Evolutionary conservation across 331 rosid species (phyloP), one percentile per base, ranked within the genome.

Genomic region (Saraca asoca): DNA sequence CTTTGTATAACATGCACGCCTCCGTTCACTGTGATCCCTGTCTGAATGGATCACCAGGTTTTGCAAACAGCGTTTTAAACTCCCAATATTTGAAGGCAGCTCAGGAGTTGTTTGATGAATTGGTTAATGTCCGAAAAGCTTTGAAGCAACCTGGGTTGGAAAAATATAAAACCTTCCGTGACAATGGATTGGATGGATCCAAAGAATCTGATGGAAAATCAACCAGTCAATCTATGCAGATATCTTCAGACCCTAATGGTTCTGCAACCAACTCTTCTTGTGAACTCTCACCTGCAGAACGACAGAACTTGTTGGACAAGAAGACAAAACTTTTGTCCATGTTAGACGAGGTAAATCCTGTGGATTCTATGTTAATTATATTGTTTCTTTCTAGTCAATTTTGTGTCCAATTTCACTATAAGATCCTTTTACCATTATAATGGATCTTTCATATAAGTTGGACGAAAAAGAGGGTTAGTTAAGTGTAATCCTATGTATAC

Each of bases 91-190:
- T 93, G 54, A 85, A 80, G 80, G 90, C 91, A 38, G 84, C 87
- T 10, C 96, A 88, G 72, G 87, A 83, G 45, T 77, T 93, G 77
- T 97, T 93, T 49, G 92, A 87, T 64, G 97, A 93, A 75, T 71
- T 84, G 64, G 97, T 86, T 56, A 93, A 78, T 78, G 82, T 87
- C 10, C 79, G 85, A 62, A 83, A 77, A 77, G 91, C 88, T 38
- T 83, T 86, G 81, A 87, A 86, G 82, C 91, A 85, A 67, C 48
- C 72, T 24, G 80, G 79, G 67, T 71, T 68, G 46, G 85, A 71
- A 61, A 84, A 87, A 55, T 81, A 83, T 34, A 85, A 78, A 49
- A 59, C 55, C 68, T 75, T 65, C 52, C 79, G 45, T 33, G 82
- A 78, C 18, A 19, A 38, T 13, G 87, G 77, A 41, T 35, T 78